Evolutionary conservation across 2,329 filamentous ascomycete species (phyloP).

Genomic region (Aureobasidium sp.): DNA sequence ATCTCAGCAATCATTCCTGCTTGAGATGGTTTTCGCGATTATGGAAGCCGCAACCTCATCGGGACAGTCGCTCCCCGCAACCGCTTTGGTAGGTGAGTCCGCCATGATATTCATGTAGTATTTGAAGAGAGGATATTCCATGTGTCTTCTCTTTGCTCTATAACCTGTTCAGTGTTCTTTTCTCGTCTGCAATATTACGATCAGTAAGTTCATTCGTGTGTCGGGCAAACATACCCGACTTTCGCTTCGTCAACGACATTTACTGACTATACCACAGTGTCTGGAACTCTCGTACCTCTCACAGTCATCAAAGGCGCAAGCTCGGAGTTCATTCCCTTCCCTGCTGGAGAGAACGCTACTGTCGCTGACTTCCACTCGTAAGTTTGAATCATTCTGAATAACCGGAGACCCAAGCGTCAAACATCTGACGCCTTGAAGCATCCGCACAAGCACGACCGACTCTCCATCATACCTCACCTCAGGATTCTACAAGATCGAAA

Average conservation of each 20-base stretch:
- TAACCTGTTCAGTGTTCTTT: not conserved
- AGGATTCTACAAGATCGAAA: slow-evolving; percentile 18
- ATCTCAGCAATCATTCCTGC: not conserved
- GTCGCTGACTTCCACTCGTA: slow-evolving; percentile 18
- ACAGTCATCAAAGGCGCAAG: slow-evolving; percentile 19
- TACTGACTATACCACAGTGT: not conserved
- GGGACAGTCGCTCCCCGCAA: not conserved
- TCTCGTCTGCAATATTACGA: not conserved
- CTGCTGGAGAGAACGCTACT: slow-evolving; percentile 14
- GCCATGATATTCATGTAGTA: not conserved
- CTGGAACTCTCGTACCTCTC: slow-evolving; percentile 14
- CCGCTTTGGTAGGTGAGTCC: not conserved
- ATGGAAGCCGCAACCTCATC: slow-evolving; percentile 22
- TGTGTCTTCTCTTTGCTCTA: not conserved
- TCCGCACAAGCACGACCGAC: slow-evolving; percentile 16
- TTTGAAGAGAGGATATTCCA: not conserved
- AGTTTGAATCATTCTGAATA: not conserved
- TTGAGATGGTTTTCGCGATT: not conserved
- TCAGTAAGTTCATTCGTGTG: too few species aligned
- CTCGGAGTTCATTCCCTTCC: slow-evolving; percentile 16
- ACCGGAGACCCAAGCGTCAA: too few species aligned
- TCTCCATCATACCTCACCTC: slow-evolving; percentile 15
- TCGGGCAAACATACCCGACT: too few species aligned
- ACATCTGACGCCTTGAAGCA: not conserved
- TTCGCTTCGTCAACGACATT: not conserved